A percentile compares a stretch with the other conserved stretches of the same genome.
These are phyloP conservation scores for Leccinum incarnatum DNA, from an alignment of 768 basidiomycete genomes.

Conservation along the genomic window DNA sequence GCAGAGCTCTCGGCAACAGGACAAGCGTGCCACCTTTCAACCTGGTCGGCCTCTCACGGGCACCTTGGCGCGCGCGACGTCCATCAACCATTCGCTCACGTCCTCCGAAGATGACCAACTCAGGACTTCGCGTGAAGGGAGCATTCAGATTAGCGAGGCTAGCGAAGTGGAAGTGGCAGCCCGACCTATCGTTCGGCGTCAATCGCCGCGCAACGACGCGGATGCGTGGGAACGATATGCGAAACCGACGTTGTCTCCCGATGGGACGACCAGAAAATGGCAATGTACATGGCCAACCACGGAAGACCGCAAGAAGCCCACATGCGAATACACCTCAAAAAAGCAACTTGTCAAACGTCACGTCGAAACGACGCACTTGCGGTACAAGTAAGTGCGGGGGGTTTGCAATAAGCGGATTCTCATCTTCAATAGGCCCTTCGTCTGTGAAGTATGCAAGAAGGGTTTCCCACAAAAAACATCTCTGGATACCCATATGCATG, in stretches of 20 bases:
- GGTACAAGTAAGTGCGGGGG: constrained; percentile 48
- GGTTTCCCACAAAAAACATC: constrained; percentile 60
- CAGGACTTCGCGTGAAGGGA: constrained; percentile 28
- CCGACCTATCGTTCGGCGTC: constrained; percentile 21
- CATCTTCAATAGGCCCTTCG: constrained; percentile 42
- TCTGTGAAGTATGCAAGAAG: constrained; percentile 51
- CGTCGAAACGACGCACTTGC: constrained; percentile 59
- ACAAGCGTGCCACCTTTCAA: constrained; percentile 5
- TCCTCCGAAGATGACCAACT: constrained; percentile 32
- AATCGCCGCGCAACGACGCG: constrained; percentile 26
- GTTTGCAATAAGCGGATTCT: constrained; percentile 12
- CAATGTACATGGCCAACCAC: constrained; percentile 41
- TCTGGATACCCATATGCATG: constrained; percentile 54
- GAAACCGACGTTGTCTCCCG: constrained; percentile 31
- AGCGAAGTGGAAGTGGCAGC: constrained; percentile 24
- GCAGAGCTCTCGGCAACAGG: constrained; percentile 17
- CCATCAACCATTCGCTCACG: constrained; percentile 17
- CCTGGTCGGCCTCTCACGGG: constrained; percentile 7
- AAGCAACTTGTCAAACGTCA: constrained; percentile 71
- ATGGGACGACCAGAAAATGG: constrained; percentile 37
- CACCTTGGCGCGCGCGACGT: constrained; percentile 13
- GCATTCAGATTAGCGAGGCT: constrained; percentile 31
- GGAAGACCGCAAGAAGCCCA: constrained; percentile 29
- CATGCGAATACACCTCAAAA: constrained; percentile 46
- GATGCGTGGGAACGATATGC: constrained; percentile 36